Evolutionary conservation across 805 yeast species (phyloP).

Genomic region (Myxozyma neglecta): DNA sequence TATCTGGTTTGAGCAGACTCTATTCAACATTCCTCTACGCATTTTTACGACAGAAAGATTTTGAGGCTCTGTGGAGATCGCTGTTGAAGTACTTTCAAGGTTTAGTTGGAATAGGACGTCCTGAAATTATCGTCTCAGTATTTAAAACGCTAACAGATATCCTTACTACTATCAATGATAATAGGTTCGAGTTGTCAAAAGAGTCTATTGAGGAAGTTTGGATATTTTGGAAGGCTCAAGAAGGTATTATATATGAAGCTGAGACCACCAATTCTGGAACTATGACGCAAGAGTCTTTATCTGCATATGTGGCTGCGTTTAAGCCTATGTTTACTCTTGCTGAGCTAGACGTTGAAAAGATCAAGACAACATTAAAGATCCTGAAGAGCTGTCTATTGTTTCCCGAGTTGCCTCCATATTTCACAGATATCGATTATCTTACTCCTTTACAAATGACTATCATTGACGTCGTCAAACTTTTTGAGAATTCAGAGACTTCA

Average conservation of each 20-base stretch:
- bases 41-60: constrained; percentile 38
- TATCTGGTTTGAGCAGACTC: constrained; percentile 66
- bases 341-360: constrained; percentile 41
- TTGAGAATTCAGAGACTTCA: background rate
- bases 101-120: constrained; percentile 47
- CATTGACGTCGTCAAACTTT: constrained; percentile 47
- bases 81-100: constrained; percentile 52
- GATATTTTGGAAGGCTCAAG: constrained; percentile 46
- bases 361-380: constrained; percentile 55
- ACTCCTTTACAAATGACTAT: constrained; percentile 66
- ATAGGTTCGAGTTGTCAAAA: constrained; percentile 15
- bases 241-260: constrained; percentile 13
- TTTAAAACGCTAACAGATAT: constrained; percentile 56
- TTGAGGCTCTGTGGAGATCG: constrained; percentile 54
- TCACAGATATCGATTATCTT: constrained; percentile 55
- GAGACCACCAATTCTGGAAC: constrained; percentile 42
- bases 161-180: constrained; percentile 39
- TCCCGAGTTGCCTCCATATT: constrained; percentile 64
- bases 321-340: constrained; percentile 54
- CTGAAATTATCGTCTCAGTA: constrained; percentile 56
- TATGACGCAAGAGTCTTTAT: constrained; percentile 51
- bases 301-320: constrained; percentile 56
- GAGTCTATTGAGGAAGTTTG: constrained; percentile 32
- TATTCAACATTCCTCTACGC: constrained; percentile 52
- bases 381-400: constrained; percentile 68